Evolutionary conservation across 1,139 yeast species (phyloP).

Genomic region (Hanseniaspora sp.): DNA sequence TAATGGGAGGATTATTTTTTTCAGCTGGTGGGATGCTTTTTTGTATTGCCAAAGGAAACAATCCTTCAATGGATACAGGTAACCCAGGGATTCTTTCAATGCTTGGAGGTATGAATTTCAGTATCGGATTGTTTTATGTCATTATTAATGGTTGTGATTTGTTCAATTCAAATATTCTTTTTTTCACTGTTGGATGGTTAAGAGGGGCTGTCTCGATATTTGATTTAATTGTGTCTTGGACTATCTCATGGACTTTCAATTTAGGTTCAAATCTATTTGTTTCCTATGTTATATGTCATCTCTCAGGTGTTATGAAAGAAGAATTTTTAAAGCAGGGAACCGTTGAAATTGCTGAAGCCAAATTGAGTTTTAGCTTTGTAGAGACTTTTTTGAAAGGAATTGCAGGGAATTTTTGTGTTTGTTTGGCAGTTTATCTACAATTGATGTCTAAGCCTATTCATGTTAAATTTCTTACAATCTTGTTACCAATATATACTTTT

Average conservation of each 20-base stretch:
- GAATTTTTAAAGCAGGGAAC: constrained; percentile 40
- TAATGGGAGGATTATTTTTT: constrained; percentile 61
- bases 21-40: constrained; percentile 65
- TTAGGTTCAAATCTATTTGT: constrained; percentile 54
- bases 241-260: constrained; percentile 57
- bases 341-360: constrained; percentile 36
- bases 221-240: constrained; percentile 57
- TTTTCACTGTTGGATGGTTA: constrained; percentile 54
- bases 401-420: constrained; percentile 68
- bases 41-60: constrained; percentile 44
- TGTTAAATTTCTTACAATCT: constrained; percentile 56
- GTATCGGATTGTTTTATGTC: constrained; percentile 63
- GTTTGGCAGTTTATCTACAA: constrained; percentile 63
- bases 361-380: constrained; percentile 41
- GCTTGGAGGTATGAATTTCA: constrained; percentile 48
- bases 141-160: constrained; percentile 63
- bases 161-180: constrained; percentile 60
- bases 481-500: constrained; percentile 60
- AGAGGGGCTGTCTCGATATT: constrained; percentile 57
- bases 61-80: constrained; percentile 33
- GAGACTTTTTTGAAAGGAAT: constrained; percentile 53
- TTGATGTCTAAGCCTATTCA: constrained; percentile 71
- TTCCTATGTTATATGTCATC: constrained; percentile 49
- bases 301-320: constrained; percentile 39
- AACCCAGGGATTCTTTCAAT: constrained; percentile 47